Evolutionary conservation across 2,329 filamentous ascomycete species (phyloP).

Genomic region (Xylaria sp.): DNA sequence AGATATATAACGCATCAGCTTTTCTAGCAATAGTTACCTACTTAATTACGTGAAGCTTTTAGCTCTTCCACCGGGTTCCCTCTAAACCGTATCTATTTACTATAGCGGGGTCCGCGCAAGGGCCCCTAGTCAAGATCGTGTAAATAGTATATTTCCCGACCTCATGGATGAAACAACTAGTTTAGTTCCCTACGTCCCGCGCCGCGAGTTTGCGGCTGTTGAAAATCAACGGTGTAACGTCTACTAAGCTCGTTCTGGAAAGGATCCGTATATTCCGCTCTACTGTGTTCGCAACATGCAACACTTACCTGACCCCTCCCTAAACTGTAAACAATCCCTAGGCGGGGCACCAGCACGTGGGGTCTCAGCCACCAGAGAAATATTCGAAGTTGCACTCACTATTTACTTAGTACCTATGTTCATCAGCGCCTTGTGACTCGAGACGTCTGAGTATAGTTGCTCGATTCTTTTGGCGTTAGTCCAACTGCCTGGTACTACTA

Average conservation of each 20-base stretch:
- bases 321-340: background rate
- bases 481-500: too few relatives aligned
- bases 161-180: slow-evolving; percentile 6
- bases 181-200: background rate
- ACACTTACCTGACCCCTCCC: background rate
- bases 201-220: background rate
- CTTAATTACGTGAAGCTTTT: background rate
- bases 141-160: background rate
- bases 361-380: background rate
- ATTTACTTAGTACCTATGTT: too few relatives aligned
- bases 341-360: slow-evolving; percentile 3
- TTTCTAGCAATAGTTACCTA: background rate
- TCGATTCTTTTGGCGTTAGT: too few relatives aligned
- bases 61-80: too few relatives aligned
- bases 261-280: background rate
- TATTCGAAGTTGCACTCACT: too few relatives aligned
- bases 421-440: too few relatives aligned
- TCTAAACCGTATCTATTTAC: too few relatives aligned
- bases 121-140: background rate
- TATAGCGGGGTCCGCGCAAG: too few relatives aligned
- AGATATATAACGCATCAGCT: background rate
- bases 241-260: slow-evolving; percentile 5
- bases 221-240: background rate
- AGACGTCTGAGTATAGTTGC: too few relatives aligned
- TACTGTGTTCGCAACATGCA: too few relatives aligned